Conservation (phyloP, 768 basidiomycete species). For the Panaeolus papilionaceus region DNA sequence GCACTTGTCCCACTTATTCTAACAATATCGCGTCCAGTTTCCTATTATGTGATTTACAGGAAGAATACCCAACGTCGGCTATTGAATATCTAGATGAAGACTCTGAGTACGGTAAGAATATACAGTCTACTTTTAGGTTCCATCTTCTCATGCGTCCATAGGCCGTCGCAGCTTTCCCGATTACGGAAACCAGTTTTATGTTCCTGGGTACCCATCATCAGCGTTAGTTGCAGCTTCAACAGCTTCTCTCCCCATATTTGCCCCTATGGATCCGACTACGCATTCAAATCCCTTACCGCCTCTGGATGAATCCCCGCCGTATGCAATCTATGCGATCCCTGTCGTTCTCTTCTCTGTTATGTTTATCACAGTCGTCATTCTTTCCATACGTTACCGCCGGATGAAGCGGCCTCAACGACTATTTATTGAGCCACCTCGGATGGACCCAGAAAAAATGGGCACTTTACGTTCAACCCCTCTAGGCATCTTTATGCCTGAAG, state of each 20-base stretch:
- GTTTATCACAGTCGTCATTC: not conserved
- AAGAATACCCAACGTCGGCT: not conserved
- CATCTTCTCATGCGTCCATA: not conserved
- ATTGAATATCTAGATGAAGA: not conserved
- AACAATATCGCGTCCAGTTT: not conserved
- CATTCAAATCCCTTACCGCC: not conserved
- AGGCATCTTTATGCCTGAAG: not conserved
- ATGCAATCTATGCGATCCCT: not conserved
- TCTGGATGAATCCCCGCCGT: not conserved
- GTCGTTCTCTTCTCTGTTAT: slow-evolving; percentile 2
- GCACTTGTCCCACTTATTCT: not conserved
- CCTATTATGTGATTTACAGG: not conserved
- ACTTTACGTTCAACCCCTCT: not conserved
- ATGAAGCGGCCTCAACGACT: not conserved
- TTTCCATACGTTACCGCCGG: not conserved
- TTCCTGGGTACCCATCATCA: slow-evolving; percentile 7
- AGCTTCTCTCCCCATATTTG: slow-evolving; percentile 1
- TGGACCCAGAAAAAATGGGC: slow-evolving; percentile 9
- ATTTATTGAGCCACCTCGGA: not conserved
- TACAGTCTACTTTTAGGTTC: not conserved
- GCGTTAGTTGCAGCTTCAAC: slow-evolving; percentile 4
- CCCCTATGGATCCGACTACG: not conserved
- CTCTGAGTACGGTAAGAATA: not conserved
- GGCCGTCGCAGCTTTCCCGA: not conserved
- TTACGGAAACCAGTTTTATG: slow-evolving; percentile 5